Base-by-base conservation (phyloP, 2,329 filamentous ascomycete species). In the Fusarium marasasianum region DNA sequence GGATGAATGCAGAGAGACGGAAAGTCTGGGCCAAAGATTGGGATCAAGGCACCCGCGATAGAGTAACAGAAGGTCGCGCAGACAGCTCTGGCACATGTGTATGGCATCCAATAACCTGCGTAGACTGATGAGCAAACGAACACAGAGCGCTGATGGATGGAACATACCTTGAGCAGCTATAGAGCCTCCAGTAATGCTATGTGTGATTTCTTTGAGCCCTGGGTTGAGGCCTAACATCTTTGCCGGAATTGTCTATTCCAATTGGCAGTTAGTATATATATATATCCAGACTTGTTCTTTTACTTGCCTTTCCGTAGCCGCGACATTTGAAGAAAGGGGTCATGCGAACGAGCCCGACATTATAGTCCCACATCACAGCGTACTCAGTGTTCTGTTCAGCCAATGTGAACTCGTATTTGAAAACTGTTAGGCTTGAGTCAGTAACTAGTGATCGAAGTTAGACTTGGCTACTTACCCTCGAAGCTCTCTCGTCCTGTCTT, bases 41-140 rank as follows among this genome's bases (percentile, higher is more conserved):
- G 96, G 14, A 96, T 96, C 62, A 99, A 85, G 1, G 93, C 95
- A 66, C 92, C 92, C 20, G 96, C 92, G 71, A 99, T 97, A 41
- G 89, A 85, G 81, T 92, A 91, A 84, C 96, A 98, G 81, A 98
- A 98, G 2, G 94, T 98, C 8, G 94, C 90, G 78, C 95, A 97
- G 58, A 99, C 86, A 17, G 94, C 95, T 82, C 90, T 93, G 53
- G 96, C 96, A 75, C 95, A 97, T 44, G 90, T 85, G 78, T 92
- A 98, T 5, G 96, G 96, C 89, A 98, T 94, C 96, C 96, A 99
- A 83, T 98, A 99, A 40, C 96, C 95, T 97, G 26, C 14, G 38
- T 48, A 24, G 33, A 44, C n/a, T n/a, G 72, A 48, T 78, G 14
- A 75, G 70, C 33, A 63, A 51, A 40, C 15, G 24, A 26, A n/a